Percentiles rank a stretch among this genome's conserved stretches.
These are phyloP conservation scores for Thermochaetoides thermophila DNA, from an alignment of 495 filamentous ascomycete genomes.

Conservation along the genomic window DNA sequence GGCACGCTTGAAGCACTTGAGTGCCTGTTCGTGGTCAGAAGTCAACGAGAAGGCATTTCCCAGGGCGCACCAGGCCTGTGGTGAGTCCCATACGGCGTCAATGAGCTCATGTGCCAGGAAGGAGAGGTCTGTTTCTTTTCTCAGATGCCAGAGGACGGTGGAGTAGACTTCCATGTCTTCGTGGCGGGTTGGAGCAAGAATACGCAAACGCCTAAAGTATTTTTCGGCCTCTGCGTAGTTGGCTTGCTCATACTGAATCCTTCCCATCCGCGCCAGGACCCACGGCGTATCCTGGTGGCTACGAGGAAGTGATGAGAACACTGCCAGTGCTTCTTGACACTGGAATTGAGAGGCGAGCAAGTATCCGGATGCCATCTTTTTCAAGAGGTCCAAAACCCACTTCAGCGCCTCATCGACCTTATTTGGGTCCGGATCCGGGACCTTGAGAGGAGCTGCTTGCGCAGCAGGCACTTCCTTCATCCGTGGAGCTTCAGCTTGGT, in stretches of 20 bases:
- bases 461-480: slow-evolving; percentile 28
- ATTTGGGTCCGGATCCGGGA: slow-evolving; percentile 29
- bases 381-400: slow-evolving; percentile 67
- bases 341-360: slow-evolving; percentile 61
- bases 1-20: slow-evolving; percentile 89
- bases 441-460: slow-evolving; percentile 21
- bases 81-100: slow-evolving; percentile 72
- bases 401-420: slow-evolving; percentile 63
- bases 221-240: slow-evolving; percentile 75
- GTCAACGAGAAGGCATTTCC: slow-evolving; percentile 95
- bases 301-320: slow-evolving; percentile 51
- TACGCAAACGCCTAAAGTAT: slow-evolving; percentile 60
- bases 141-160: slow-evolving; percentile 91
- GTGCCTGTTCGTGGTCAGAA: slow-evolving; percentile 83
- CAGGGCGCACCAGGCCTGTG: slow-evolving; percentile 88
- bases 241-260: slow-evolving; percentile 77
- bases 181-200: slow-evolving; percentile 59
- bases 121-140: slow-evolving; percentile 79
- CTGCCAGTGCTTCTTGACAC: slow-evolving; percentile 57
- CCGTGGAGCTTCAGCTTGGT: slow-evolving; percentile 38
- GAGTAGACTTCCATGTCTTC: slow-evolving; percentile 97
- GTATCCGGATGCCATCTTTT: slow-evolving; percentile 68
- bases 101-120: slow-evolving; percentile 82
- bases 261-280: slow-evolving; percentile 79
- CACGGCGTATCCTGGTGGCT: slow-evolving; percentile 86